These are phyloP conservation scores for Echinosophora koreensis DNA, from an alignment of 306 rosid genomes.

Conservation along the genomic window DNA sequence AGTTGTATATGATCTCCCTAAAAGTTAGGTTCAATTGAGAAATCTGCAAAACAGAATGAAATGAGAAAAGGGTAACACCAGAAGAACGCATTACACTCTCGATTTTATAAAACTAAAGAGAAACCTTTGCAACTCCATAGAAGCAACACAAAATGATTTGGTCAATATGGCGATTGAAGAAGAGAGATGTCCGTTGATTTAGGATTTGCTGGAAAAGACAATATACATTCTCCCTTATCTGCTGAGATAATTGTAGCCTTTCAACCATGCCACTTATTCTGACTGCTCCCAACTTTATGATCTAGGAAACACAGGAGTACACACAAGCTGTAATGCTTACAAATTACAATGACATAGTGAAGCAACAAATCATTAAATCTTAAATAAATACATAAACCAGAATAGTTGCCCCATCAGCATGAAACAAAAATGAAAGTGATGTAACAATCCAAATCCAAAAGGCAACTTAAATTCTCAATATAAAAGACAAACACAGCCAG, in stretches of 20 bases:
- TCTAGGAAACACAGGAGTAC: constrained; percentile 58
- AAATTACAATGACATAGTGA: constrained; percentile 32
- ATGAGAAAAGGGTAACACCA: constrained; percentile 38
- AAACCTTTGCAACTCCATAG: constrained; percentile 95
- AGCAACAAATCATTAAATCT: constrained; percentile 25
- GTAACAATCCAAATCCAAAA: constrained; percentile 24
- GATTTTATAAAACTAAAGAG: constrained; percentile 31
- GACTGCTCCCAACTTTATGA: constrained; percentile 93
- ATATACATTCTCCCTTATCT: constrained; percentile 91
- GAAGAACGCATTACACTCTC: constrained; percentile 27
- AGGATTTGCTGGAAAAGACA: constrained; percentile 91
- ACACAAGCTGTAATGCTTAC: constrained; percentile 42
- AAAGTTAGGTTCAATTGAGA: constrained; percentile 89
- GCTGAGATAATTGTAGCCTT: constrained; percentile 89
- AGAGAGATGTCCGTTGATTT: constrained; percentile 77
- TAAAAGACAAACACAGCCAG: not conserved
- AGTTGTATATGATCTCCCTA: constrained; percentile 86
- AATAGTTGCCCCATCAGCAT: constrained; percentile 16
- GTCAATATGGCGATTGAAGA: constrained; percentile 94
- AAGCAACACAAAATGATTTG: constrained; percentile 96
- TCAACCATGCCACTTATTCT: constrained; percentile 98
- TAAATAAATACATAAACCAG: constrained; percentile 33
- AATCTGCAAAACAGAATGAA: constrained; percentile 72
- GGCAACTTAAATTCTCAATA: constrained; percentile 20
- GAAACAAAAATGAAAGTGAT: constrained; percentile 7